Evolutionary conservation across 2,329 filamentous ascomycete genomes (phyloP).

Genomic region (Aureobasidium sp.): DNA sequence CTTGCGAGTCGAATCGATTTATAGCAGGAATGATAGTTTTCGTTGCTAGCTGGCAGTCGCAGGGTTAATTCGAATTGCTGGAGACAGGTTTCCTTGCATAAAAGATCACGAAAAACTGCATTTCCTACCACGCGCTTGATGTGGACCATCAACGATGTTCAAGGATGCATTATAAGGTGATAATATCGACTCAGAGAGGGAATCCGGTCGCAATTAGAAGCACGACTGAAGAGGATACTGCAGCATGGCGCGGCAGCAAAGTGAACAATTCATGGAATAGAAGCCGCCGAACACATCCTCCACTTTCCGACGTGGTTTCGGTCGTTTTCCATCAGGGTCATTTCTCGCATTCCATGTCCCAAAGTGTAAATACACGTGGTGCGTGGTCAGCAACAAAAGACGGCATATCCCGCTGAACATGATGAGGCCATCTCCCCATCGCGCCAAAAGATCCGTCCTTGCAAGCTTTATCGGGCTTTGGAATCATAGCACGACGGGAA

Average conservation of each 20-base stretch:
- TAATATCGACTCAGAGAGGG: no score
- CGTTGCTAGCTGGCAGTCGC: no score
- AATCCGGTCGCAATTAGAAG: no score
- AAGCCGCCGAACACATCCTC: background rate
- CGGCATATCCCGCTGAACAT: background rate
- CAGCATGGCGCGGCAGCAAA: background rate
- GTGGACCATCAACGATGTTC: no score
- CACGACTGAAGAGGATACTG: no score
- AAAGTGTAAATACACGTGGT: constrained; percentile 3
- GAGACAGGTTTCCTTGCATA: no score
- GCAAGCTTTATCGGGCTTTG: background rate
- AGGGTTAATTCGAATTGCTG: no score
- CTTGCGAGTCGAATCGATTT: background rate
- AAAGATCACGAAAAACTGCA: no score
- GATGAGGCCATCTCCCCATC: background rate
- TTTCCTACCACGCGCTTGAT: no score
- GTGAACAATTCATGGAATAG: background rate
- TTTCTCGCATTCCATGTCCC: constrained; percentile 1
- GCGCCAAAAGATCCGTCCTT: background rate
- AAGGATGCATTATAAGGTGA: no score
- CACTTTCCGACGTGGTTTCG: background rate
- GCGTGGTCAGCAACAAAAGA: background rate
- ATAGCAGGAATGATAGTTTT: no score
- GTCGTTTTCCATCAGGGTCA: background rate
- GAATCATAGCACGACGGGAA: background rate